These are phyloP conservation scores for Calvatia gigantea DNA, from an alignment of 768 basidiomycete genomes.

Conservation along the genomic window DNA sequence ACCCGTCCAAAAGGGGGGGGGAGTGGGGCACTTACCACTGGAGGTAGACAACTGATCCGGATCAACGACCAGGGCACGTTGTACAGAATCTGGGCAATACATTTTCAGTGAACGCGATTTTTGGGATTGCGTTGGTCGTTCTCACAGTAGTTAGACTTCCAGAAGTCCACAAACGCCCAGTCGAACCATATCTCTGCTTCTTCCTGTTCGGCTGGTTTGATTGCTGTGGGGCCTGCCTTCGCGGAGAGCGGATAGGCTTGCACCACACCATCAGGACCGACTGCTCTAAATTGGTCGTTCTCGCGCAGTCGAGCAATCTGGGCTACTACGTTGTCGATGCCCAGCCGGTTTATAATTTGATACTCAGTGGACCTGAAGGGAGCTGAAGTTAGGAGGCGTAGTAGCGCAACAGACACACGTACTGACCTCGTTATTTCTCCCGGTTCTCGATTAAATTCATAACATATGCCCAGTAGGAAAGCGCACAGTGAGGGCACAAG, in stretches of 20 bases:
- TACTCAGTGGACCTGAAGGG: slow-evolving; percentile 70
- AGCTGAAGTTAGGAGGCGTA: background rate
- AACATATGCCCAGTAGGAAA: slow-evolving; percentile 90
- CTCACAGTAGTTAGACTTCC: slow-evolving; percentile 97
- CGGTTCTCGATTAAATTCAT: slow-evolving; percentile 94
- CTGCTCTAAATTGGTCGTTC: slow-evolving; percentile 87
- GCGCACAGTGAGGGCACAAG: slow-evolving; percentile 88
- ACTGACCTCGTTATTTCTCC: slow-evolving; percentile 90
- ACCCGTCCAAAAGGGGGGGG: background rate
- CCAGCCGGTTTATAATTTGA: slow-evolving; percentile 86
- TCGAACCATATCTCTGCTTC: slow-evolving; percentile 96
- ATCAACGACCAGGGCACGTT: slow-evolving; percentile 67
- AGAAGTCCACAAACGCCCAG: slow-evolving; percentile 97
- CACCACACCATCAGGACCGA: slow-evolving; percentile 84
- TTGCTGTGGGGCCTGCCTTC: slow-evolving; percentile 25
- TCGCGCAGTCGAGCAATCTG: slow-evolving; percentile 86
- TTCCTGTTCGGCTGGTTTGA: slow-evolving; percentile 41
- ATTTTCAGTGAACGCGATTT: background rate
- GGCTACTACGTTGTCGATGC: slow-evolving; percentile 84
- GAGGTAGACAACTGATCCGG: slow-evolving; percentile 63
- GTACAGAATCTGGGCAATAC: slow-evolving; percentile 60
- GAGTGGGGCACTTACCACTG: slow-evolving; percentile 40
- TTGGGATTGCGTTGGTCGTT: background rate
- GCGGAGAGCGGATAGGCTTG: slow-evolving; percentile 44
- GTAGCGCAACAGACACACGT: background rate